Base-by-base conservation (phyloP, 345 rosid species). In the Carallia brachiata region DNA sequence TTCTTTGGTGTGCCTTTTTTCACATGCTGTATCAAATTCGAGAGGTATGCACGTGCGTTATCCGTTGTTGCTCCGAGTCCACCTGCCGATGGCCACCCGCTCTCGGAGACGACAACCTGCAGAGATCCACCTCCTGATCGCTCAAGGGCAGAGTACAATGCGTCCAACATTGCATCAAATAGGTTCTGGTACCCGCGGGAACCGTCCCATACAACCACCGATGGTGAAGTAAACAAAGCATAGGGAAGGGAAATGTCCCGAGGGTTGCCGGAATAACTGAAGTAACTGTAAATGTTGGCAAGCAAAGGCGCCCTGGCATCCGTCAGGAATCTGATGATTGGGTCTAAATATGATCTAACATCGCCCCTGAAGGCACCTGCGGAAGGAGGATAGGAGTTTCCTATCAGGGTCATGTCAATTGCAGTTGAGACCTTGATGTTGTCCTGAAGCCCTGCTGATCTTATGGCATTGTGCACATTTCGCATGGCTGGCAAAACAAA, bases 341-440 rank as follows among this genome's bases (percentile, higher is more conserved):
- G 82, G 62, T 75, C 73, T 15, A 81, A 28, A 47, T 72, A 72
- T 31, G 70, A 54, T 52, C 69, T 69, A 6, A 75, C 72, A 54
- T 81, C 84, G 8, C 28, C 64, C 40, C 76, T 59, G 65, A 81
- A 81, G 6, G 79, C 75, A 1, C 84, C 82, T 10, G 77, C 77
- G 15, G 82, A 78, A 1, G 84, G 84, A 16, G 82, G 84, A 52
- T 75, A 81, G 36, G 84, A 81, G 37, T 65, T 71, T 40, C 77
- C 84, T 15, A 81, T 65, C 40, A 81, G 39, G 7, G 75, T 75
- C 79, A 70, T 75, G 82, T 78, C 82, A 44, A 84, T 31, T 7
- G 88, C 79, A 3, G 77, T 81, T 1, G 88, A 84, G 23, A 84
- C 80, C 67, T 65, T 79, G 73, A 84, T 75, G 69, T 63, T 76